These are phyloP conservation scores for Phtheirospermum japonicum DNA, from an alignment of 257 asterid genomes.

Conservation along the genomic window DNA sequence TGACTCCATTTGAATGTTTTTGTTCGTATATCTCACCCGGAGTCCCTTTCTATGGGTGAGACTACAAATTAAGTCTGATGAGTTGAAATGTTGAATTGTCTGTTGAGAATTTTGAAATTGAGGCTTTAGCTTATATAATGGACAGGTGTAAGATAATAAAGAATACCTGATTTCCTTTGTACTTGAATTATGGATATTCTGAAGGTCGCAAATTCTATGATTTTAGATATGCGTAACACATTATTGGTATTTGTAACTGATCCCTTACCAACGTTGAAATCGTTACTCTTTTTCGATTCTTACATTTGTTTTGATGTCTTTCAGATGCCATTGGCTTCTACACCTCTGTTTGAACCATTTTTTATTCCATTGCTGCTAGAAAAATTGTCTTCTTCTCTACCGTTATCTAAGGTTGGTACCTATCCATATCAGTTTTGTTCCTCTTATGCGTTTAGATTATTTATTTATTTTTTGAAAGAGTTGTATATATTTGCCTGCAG, in stretches of 20 bases:
- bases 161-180: conserved; percentile 11
- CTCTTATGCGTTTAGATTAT: too few relatives aligned
- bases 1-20: conserved; percentile 2
- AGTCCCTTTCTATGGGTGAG: too few relatives aligned
- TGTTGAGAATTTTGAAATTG: not conserved
- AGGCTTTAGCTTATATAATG: conserved; percentile 7
- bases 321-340: conserved; percentile 87
- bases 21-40: too few relatives aligned
- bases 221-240: too few relatives aligned
- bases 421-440: conserved; percentile 9
- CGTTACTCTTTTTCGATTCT: conserved; percentile 25
- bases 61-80: too few relatives aligned
- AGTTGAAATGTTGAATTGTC: too few relatives aligned
- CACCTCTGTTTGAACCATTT: too few relatives aligned
- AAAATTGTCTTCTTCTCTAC: conserved; percentile 80
- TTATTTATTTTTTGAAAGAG: too few relatives aligned
- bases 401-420: conserved; percentile 79
- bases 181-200: not conserved
- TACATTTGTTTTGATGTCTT: conserved; percentile 36
- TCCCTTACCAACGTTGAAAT: too few relatives aligned
- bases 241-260: too few relatives aligned
- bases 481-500: too few relatives aligned
- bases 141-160: conserved; percentile 12
- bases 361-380: conserved; percentile 85
- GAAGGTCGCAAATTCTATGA: too few relatives aligned